Evolutionary conservation across 164 flowering plant species (phyloP).

Genomic region (Akebia trifoliata): DNA sequence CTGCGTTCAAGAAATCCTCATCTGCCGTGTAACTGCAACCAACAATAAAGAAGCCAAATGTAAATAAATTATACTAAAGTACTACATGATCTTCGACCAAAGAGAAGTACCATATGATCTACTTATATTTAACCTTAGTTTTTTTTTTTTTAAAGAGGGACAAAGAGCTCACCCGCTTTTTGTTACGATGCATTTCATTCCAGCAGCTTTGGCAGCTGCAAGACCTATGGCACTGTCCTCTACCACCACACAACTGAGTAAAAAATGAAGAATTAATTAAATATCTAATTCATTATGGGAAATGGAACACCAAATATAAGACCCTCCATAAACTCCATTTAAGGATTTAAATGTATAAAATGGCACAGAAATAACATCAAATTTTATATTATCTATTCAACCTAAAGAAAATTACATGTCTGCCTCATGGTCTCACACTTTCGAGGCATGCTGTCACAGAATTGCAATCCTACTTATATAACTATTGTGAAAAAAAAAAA

Average conservation of each 20-base stretch:
- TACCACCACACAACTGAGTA: constrained; percentile 75
- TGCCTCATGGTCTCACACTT: too few relatives aligned
- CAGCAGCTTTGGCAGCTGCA: constrained; percentile 97
- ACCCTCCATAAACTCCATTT: too few relatives aligned
- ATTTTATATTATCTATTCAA: too few relatives aligned
- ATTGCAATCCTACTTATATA: background rate
- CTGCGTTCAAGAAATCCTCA: constrained; percentile 84
- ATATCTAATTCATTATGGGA: background rate
- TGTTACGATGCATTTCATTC: constrained; percentile 90
- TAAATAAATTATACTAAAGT: background rate
- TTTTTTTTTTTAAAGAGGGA: background rate
- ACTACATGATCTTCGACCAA: background rate
- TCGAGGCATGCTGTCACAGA: too few relatives aligned
- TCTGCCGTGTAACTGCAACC: constrained; percentile 79
- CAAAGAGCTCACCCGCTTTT: constrained; percentile 56
- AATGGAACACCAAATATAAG: too few relatives aligned
- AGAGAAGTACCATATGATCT: background rate
- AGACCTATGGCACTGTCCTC: constrained; percentile 97
- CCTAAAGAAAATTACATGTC: too few relatives aligned
- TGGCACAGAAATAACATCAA: background rate
- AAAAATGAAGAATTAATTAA: background rate
- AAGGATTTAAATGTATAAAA: too few relatives aligned
- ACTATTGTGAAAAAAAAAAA: background rate
- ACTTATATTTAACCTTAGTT: background rate
- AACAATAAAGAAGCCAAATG: background rate